Evolutionary conservation across 129 eudicot genomes (phyloP), one percentile per base, ranked within the genome.

Genomic region (Scalesia atractyloides): DNA sequence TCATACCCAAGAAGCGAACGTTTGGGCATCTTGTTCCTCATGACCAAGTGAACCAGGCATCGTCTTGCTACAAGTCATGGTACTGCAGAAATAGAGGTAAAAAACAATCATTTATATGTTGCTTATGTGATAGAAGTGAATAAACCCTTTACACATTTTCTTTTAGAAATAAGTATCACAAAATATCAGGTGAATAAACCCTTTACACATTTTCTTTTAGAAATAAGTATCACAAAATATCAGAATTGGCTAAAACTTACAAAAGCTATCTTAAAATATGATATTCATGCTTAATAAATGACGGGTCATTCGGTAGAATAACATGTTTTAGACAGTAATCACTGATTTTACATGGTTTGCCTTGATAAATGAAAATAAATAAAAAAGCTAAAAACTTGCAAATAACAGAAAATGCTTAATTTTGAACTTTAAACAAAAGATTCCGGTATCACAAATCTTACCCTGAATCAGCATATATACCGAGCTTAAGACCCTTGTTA

Each of bases 1-100:
- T 56, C 56, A 76, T 89, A 92, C 98, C 98, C 98, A 92, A 72
- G 89, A 76, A 50, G 98, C 98, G 46, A 85, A 92, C 14, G 90
- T 89, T 78, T 78, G 81, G 47, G 98, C 96, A 74, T 92, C 98
- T 44, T 77, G 85, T 72, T 91, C 97, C 75, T 91, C 97, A 43
- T 86, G 66, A 63, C 96, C 97, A 74, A 91, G 97, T 57, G 97
- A 92, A 77, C 98, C 98, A 34, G 98, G 98, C 98, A 89, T 89
- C 18, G 80, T 84, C 73, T 83, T 82, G 89, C 89, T 83, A 64
- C 96, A 92, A 17, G 98, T 92, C 50, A 72, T 80, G 64, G 80
- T 70, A 24, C 98, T 92, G 88, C 72, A 85, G 56, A 50, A 41
- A 72, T 15, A 17, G 71, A 73, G 24, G 57, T 36, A 26, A 48